These are phyloP conservation scores for Pleurotus sapidus DNA, from an alignment of 768 basidiomycete species.

Conservation along the genomic window DNA sequence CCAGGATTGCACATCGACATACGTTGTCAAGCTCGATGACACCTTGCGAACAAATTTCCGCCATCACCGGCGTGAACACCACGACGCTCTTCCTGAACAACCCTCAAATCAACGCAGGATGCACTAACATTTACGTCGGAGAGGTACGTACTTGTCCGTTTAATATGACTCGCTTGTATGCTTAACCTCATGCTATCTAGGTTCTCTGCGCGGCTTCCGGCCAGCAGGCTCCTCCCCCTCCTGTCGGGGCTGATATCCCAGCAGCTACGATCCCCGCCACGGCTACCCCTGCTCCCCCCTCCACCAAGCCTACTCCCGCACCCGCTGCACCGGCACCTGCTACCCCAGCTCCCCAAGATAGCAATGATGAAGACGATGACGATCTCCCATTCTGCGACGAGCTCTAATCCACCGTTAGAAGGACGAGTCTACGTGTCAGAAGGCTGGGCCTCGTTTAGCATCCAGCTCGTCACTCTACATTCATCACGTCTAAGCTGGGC, in stretches of 20 bases:
- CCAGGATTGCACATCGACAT: slow-evolving; percentile 61
- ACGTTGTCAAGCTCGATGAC: slow-evolving; percentile 56
- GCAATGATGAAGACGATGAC: slow-evolving; percentile 29
- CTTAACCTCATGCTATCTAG: not conserved
- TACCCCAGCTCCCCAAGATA: slow-evolving; percentile 4
- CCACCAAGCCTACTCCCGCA: not conserved
- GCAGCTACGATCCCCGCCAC: slow-evolving; percentile 2
- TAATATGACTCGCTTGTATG: not conserved
- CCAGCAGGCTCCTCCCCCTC: not conserved
- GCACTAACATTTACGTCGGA: slow-evolving; percentile 70
- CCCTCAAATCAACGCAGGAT: slow-evolving; percentile 59
- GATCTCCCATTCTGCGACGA: slow-evolving; percentile 13
- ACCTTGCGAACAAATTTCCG: slow-evolving; percentile 57
- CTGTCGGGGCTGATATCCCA: not conserved
- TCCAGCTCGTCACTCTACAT: not conserved
- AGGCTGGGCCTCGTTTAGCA: not conserved
- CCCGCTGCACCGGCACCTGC: not conserved
- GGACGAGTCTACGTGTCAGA: not conserved
- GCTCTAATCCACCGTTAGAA: slow-evolving; percentile 4
- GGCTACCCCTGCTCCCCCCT: not conserved
- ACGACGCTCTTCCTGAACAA: slow-evolving; percentile 66
- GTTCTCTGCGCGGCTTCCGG: not conserved
- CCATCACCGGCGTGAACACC: slow-evolving; percentile 38
- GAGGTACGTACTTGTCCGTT: slow-evolving; percentile 44
- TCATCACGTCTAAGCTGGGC: not conserved